Evolutionary conservation across 2,329 filamentous ascomycete species (phyloP).

Genomic region (Anisogramma anomala): DNA sequence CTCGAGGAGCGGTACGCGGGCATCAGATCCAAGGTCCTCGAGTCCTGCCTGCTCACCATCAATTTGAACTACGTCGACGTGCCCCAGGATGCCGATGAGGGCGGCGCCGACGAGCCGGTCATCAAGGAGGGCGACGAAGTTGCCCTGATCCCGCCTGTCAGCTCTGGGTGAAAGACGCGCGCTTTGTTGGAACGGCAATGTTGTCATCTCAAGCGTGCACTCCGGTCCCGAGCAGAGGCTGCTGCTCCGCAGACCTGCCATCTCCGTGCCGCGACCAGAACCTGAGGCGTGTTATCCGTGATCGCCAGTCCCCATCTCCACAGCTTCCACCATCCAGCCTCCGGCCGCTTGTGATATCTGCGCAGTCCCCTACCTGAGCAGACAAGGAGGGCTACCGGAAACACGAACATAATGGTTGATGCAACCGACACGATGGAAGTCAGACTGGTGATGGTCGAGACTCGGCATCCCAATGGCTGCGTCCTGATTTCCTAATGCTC

Average conservation of each 20-base stretch:
- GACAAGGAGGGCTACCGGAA: conserved; percentile 17
- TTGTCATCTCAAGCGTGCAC: neutral
- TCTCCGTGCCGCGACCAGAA: neutral
- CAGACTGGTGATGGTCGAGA: conserved; percentile 31
- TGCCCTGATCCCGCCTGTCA: conserved; percentile 78
- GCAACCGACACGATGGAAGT: conserved; percentile 25
- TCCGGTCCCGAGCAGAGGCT: conserved; percentile 17
- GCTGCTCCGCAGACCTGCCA: conserved; percentile 10
- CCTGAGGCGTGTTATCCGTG: neutral
- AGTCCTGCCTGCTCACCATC: conserved; percentile 64
- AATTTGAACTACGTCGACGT: conserved; percentile 74
- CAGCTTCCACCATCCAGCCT: conserved; percentile 17
- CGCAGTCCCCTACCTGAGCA: conserved; percentile 11
- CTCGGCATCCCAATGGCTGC: conserved; percentile 28
- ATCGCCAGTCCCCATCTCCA: conserved; percentile 12
- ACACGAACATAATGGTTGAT: conserved; percentile 21
- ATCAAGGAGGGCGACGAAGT: conserved; percentile 72
- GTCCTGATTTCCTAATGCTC: conserved; percentile 34
- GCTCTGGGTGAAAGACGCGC: conserved; percentile 55
- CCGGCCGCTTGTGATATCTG: conserved; percentile 9
- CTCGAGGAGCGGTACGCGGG: conserved; percentile 61
- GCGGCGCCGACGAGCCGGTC: conserved; percentile 29
- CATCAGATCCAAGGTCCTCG: conserved; percentile 56
- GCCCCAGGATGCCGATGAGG: conserved; percentile 32
- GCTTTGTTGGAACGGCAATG: neutral